These are phyloP conservation scores for Plasmodium vinckei DNA, from an alignment of 169 alveolate genomes.

Conservation along the genomic window DNA sequence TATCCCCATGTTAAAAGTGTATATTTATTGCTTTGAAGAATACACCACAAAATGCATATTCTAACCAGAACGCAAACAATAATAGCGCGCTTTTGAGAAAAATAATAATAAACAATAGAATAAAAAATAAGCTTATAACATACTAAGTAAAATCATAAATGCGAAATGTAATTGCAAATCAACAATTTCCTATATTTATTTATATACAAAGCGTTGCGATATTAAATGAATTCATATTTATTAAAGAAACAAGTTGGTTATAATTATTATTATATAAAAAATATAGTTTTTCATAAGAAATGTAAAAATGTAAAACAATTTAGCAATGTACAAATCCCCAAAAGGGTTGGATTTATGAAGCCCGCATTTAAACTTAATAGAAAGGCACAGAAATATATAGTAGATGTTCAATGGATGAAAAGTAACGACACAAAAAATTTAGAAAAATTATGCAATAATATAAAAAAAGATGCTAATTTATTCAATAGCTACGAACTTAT, in stretches of 20 bases:
- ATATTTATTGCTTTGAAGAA: too few relatives aligned
- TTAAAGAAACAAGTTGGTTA: slow-evolving; percentile 20
- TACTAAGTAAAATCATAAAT: too few relatives aligned
- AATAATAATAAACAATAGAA: too few relatives aligned
- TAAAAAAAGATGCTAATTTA: slow-evolving; percentile 56
- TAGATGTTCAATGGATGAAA: slow-evolving; percentile 72
- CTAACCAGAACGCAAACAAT: too few relatives aligned
- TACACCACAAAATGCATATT: too few relatives aligned
- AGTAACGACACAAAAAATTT: slow-evolving; percentile 43
- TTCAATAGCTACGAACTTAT: slow-evolving; percentile 73
- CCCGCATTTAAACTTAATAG: slow-evolving; percentile 71
- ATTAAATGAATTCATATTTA: slow-evolving; percentile 21
- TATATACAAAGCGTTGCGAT: not conserved
- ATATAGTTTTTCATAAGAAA: slow-evolving; percentile 2
- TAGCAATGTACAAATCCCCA: slow-evolving; percentile 45
- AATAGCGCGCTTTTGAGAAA: too few relatives aligned
- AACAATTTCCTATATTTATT: not conserved
- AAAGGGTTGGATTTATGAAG: slow-evolving; percentile 72
- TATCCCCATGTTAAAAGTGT: too few relatives aligned
- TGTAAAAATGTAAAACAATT: slow-evolving; percentile 29
- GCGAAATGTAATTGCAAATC: too few relatives aligned
- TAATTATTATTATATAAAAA: not conserved
- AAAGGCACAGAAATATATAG: slow-evolving; percentile 73
- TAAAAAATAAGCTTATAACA: too few relatives aligned
- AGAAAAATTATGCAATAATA: slow-evolving; percentile 63